Conservation (phyloP, 164 flowering plant genomes). For the Nelumbo lutea region DNA sequence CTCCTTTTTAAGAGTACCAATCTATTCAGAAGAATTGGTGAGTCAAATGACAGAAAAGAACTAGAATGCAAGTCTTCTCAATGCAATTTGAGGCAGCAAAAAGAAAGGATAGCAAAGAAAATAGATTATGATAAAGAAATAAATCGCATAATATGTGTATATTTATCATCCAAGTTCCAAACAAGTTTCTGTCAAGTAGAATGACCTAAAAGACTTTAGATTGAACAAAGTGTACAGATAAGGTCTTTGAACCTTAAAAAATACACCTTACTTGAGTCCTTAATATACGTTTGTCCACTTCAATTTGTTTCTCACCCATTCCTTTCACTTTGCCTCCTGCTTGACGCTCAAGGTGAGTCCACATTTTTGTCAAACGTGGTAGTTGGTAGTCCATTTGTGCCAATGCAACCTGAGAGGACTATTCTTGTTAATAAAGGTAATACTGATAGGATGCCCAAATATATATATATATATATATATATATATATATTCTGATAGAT, state of each 20-base stretch:
- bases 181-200: not conserved
- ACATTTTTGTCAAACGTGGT: slow-evolving; percentile 91
- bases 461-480: not conserved
- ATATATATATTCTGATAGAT: no score
- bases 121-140: no score
- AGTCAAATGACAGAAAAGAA: not conserved
- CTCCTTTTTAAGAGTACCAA: slow-evolving; percentile 74
- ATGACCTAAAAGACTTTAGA: not conserved
- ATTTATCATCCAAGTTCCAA: not conserved
- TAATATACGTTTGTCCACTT: slow-evolving; percentile 95
- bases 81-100: not conserved
- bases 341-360: slow-evolving; percentile 99
- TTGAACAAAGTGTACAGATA: not conserved
- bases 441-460: not conserved
- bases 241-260: not conserved
- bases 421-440: slow-evolving; percentile 1
- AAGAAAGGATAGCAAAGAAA: not conserved
- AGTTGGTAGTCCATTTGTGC: slow-evolving; percentile 98
- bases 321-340: slow-evolving; percentile 96
- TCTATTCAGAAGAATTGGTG: slow-evolving; percentile 37
- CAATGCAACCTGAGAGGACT: slow-evolving; percentile 59
- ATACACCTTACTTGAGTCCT: slow-evolving; percentile 65
- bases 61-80: not conserved
- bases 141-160: not conserved
- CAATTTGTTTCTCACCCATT: slow-evolving; percentile 99